Evolutionary conservation across 257 asterid genomes (phyloP).

Genomic region (Rauvolfia tetraphylla): DNA sequence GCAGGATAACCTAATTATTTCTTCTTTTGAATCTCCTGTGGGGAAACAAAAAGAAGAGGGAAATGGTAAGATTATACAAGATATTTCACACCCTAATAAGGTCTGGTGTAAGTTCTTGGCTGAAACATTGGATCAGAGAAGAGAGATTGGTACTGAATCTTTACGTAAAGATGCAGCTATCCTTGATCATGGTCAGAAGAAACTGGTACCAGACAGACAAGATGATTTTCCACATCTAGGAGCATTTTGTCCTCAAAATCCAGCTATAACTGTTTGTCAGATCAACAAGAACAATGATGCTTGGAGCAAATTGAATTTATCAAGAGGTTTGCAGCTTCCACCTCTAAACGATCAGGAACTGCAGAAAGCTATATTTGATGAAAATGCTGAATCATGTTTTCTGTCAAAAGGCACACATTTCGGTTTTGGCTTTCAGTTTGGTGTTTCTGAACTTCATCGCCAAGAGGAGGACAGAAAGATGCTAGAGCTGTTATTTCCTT

Average conservation of each 20-base stretch:
- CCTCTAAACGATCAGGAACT: constrained; percentile 76
- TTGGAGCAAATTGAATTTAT: constrained; percentile 72
- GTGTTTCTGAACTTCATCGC: constrained; percentile 51
- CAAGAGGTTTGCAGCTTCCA: constrained; percentile 69
- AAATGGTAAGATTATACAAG: constrained; percentile 21
- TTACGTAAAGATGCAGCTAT: constrained; percentile 28
- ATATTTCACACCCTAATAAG: constrained; percentile 38
- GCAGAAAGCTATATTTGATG: constrained; percentile 64
- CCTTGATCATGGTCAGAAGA: constrained; percentile 24
- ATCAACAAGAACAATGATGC: constrained; percentile 51
- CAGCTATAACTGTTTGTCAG: constrained; percentile 66
- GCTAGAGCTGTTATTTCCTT: constrained; percentile 77
- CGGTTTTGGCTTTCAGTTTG: constrained; percentile 61
- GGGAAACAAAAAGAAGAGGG: constrained; percentile 31
- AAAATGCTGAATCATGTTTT: constrained; percentile 30
- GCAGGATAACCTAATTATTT: constrained; percentile 38
- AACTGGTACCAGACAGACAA: constrained; percentile 20
- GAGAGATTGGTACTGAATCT: constrained; percentile 22
- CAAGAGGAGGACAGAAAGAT: constrained; percentile 55
- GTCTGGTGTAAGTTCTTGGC: constrained; percentile 64
- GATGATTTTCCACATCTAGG: constrained; percentile 28
- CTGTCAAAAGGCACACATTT: constrained; percentile 50
- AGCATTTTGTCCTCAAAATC: constrained; percentile 63
- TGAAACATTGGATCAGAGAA: constrained; percentile 50
- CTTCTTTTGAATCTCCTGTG: constrained; percentile 33